These are phyloP conservation scores for Cystobasidium ongulense DNA, from an alignment of 768 basidiomycete genomes.

Conservation along the genomic window DNA sequence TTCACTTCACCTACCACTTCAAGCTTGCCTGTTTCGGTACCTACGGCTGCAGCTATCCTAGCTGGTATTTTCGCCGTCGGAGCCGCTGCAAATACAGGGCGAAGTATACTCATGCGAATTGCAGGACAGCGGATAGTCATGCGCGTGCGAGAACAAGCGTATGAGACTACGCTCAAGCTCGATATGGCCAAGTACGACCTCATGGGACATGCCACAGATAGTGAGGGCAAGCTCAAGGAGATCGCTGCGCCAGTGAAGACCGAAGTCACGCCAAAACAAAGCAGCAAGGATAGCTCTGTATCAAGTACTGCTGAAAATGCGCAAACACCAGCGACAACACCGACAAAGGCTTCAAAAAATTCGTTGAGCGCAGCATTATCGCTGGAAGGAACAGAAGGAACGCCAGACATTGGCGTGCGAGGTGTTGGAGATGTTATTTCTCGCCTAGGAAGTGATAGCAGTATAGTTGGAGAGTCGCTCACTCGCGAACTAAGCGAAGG, in stretches of 20 bases:
- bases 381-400: not conserved
- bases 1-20: conserved; percentile 49
- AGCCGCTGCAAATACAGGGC: conserved; percentile 73
- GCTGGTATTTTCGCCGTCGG: conserved; percentile 75
- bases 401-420: conserved; percentile 26
- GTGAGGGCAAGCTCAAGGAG: not conserved
- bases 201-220: conserved; percentile 16
- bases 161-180: conserved; percentile 71
- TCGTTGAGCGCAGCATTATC: not conserved
- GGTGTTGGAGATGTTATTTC: conserved; percentile 91
- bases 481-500: conserved; percentile 52
- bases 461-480: conserved; percentile 64
- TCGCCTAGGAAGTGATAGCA: conserved; percentile 79
- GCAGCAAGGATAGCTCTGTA: not conserved
- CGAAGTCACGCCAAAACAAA: not conserved
- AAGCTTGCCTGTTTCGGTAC: conserved; percentile 68
- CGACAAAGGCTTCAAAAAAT: not conserved
- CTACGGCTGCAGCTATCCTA: conserved; percentile 67
- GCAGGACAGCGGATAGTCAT: conserved; percentile 88
- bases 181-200: conserved; percentile 87
- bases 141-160: conserved; percentile 70
- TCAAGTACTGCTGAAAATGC: not conserved
- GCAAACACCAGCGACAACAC: not conserved
- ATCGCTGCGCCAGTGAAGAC: not conserved
- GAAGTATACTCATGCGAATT: conserved; percentile 75